phyloP scores from a whole-genome alignment of 305 asterid genomes.

The Rubia occidens region DNA sequence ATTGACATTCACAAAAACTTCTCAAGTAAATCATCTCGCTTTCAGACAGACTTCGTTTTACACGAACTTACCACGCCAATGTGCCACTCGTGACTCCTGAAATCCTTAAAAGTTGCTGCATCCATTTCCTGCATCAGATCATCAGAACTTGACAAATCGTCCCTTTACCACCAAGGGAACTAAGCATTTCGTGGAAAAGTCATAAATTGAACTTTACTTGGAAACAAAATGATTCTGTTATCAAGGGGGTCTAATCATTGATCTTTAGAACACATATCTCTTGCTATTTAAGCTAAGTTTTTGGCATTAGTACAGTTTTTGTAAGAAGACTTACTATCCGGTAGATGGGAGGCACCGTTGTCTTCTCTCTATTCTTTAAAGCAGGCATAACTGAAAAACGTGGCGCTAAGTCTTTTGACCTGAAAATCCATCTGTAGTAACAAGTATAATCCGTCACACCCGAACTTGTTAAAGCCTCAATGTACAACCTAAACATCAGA shows the following conservation, averaged over 20 bases:
- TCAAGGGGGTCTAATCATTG: neutral
- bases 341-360: conserved; percentile 70
- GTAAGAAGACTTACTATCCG: conserved; percentile 58
- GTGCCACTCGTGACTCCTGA: conserved; percentile 66
- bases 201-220: neutral
- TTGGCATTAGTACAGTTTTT: neutral
- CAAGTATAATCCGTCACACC: conserved; percentile 7
- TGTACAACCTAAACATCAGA: neutral
- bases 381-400: conserved; percentile 73
- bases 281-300: neutral
- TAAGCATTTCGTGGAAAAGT: neutral
- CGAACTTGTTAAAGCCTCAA: neutral
- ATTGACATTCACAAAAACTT: neutral
- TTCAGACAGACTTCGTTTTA: neutral
- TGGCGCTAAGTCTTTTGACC: conserved; percentile 62
- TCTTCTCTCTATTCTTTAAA: conserved; percentile 34
- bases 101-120: conserved; percentile 61
- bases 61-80: conserved; percentile 65
- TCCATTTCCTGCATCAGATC: conserved; percentile 62
- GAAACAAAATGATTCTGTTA: neutral
- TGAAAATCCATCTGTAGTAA: conserved; percentile 62
- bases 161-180: conserved; percentile 4
- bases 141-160: neutral
- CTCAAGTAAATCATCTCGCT: neutral
- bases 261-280: neutral